Evolutionary conservation across 2,329 filamentous ascomycete species (phyloP), one percentile per base, ranked within the genome.

Genomic region (Trichoderma endophyticum): DNA sequence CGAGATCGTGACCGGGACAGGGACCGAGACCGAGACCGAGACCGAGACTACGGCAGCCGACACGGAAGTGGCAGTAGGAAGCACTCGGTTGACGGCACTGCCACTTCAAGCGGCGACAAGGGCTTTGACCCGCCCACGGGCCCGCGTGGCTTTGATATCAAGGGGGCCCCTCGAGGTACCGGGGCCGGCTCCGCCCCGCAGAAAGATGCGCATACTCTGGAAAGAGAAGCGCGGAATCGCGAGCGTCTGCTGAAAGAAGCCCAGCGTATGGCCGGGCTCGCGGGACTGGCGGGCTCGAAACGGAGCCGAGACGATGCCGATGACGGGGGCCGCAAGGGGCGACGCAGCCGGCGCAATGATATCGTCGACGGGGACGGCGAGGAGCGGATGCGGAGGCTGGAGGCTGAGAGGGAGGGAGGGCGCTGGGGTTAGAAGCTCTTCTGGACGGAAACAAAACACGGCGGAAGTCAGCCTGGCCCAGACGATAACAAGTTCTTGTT

Each of bases 161-260:
- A 82, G 70, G 56, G 62, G 26, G 70, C 73, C 68, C 65, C 75
- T 64, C 75, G 71, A 32, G 61, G 32, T 30, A 39, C 70, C 9
- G 74, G 73, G 6, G 60, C 63, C 54, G 59, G 72, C 60, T 64
- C 73, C 6, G 71, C 67, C 69, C 75, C 78, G 32, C 75, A 77
- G 51, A 85, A 84, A 72, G 89, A 92, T 74, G 85, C 88, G n/a
- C 91, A 93, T 79, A 91, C 91, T 1, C 83, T 90, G 0, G 91
- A 93, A 80, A 88, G 91, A 26, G 91, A 92, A 78, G 88, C 88
- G 14, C 84, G 90, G 18, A 87, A 91, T 77, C 85, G 90, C 60
- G 90, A 92, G 79, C 85, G 91, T 30, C 83, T 92, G 66, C 83
- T 91, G 14, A 91, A 90, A 77, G 91, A 93, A 80, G 88, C 89